Conservation (phyloP, 2,329 filamentous ascomycete genomes). For the Aspergillus sp. region DNA sequence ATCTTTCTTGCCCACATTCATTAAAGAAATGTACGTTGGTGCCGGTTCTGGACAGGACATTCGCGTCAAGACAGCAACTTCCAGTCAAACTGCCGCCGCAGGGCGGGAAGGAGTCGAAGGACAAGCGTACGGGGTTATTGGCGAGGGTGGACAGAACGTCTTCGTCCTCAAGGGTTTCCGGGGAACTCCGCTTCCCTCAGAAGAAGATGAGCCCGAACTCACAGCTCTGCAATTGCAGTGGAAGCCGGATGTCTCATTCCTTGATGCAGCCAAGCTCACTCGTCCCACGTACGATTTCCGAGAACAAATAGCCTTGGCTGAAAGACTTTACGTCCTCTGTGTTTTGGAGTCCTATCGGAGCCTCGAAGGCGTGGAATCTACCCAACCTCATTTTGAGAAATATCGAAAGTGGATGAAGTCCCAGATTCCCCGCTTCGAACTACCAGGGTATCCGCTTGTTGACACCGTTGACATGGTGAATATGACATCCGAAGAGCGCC, state of each 20-base stretch:
- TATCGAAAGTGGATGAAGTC: not conserved
- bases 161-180: too few relatives aligned
- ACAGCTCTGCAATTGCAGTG: not conserved
- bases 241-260: not conserved
- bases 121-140: not conserved
- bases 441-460: not conserved
- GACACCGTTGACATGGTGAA: not conserved
- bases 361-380: not conserved
- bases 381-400: not conserved
- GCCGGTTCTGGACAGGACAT: not conserved
- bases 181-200: too few relatives aligned
- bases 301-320: not conserved
- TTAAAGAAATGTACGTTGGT: not conserved
- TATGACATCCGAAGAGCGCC: not conserved
- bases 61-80: not conserved
- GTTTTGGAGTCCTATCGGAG: not conserved
- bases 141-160: too few relatives aligned
- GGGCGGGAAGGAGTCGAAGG: not conserved
- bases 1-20: not conserved
- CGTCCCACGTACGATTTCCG: not conserved
- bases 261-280: not conserved
- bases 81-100: too few relatives aligned
- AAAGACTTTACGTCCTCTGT: not conserved
- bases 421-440: not conserved
- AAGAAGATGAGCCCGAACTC: too few relatives aligned